Percentiles rank a stretch among this genome's conserved stretches.
phyloP scores from a whole-genome alignment of 192 early-diverging fungal genomes.

The Coemansia sp. region DNA sequence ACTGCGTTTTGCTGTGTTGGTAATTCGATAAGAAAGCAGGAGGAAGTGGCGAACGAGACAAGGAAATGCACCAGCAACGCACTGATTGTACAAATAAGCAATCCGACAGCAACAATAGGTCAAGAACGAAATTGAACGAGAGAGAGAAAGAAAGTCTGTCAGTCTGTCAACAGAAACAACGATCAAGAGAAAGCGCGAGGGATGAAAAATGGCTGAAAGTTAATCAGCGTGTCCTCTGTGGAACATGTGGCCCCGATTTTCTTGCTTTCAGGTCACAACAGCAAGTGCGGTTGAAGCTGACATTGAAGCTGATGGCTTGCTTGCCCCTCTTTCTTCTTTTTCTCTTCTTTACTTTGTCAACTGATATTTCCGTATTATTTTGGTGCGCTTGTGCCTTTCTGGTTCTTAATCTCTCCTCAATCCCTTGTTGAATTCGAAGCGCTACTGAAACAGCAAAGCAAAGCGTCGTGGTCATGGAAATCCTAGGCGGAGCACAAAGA shows the following conservation, averaged over 20 bases:
- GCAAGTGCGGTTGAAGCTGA: too few relatives aligned
- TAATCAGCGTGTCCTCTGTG: too few relatives aligned
- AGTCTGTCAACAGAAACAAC: too few relatives aligned
- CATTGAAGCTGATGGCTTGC: too few relatives aligned
- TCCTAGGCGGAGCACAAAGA: constrained; percentile 21
- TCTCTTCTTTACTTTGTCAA: neutral
- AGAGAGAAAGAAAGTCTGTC: neutral
- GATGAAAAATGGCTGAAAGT: too few relatives aligned
- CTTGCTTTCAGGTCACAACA: too few relatives aligned
- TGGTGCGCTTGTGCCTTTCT: constrained; percentile 10
- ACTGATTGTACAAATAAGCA: neutral
- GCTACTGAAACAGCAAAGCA: neutral
- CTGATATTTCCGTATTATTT: neutral
- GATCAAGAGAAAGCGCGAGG: too few relatives aligned
- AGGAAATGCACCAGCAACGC: neutral
- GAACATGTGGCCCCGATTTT: too few relatives aligned
- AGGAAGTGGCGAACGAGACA: constrained; percentile 3
- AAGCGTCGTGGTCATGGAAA: constrained; percentile 28
- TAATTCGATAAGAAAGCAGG: neutral
- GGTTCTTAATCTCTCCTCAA: neutral
- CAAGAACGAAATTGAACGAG: constrained; percentile 1
- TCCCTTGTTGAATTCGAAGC: neutral
- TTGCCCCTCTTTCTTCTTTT: neutral
- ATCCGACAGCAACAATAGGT: neutral
- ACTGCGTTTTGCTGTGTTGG: too few relatives aligned